phyloP scores from a whole-genome alignment of 768 basidiomycete genomes.

The Mycena polygramma region DNA sequence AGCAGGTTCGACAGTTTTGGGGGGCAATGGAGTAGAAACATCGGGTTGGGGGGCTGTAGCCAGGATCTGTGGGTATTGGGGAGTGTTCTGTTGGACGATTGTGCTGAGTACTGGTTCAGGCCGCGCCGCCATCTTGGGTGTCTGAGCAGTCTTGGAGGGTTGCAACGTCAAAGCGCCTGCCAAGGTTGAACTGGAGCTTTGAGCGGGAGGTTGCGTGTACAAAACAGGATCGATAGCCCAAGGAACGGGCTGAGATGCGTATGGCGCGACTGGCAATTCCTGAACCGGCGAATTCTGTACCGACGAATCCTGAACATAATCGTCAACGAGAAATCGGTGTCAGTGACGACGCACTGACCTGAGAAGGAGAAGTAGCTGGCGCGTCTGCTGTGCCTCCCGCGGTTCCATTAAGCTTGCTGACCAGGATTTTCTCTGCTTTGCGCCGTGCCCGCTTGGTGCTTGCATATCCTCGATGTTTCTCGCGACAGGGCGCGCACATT shows the following conservation, averaged over 20 bases:
- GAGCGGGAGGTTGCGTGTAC: conserved; percentile 48
- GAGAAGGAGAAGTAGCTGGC: conserved; percentile 3
- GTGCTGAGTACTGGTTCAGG: neutral
- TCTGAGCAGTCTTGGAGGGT: neutral
- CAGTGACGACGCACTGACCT: neutral
- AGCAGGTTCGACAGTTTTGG: neutral
- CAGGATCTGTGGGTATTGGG: neutral
- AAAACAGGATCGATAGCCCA: conserved; percentile 39
- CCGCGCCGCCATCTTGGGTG: neutral
- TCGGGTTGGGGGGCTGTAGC: neutral
- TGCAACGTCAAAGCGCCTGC: conserved; percentile 61
- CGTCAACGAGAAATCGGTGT: neutral
- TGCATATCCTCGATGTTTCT: conserved; percentile 65
- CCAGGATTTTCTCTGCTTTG: conserved; percentile 64
- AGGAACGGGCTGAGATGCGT: conserved; percentile 1
- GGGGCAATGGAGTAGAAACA: neutral
- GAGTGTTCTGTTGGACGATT: neutral
- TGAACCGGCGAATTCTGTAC: neutral
- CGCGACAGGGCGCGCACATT: conserved; percentile 68
- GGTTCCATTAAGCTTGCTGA: conserved; percentile 27
- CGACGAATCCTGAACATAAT: neutral
- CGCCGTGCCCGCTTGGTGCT: conserved; percentile 63
- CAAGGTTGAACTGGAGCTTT: conserved; percentile 57
- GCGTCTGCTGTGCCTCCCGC: neutral
- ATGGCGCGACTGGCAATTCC: neutral